A percentile compares a stretch with the other conserved stretches of the same genome.
Conservation (phyloP, 2,329 filamentous ascomycete genomes). For the Arthrobotrys sinensis region DNA sequence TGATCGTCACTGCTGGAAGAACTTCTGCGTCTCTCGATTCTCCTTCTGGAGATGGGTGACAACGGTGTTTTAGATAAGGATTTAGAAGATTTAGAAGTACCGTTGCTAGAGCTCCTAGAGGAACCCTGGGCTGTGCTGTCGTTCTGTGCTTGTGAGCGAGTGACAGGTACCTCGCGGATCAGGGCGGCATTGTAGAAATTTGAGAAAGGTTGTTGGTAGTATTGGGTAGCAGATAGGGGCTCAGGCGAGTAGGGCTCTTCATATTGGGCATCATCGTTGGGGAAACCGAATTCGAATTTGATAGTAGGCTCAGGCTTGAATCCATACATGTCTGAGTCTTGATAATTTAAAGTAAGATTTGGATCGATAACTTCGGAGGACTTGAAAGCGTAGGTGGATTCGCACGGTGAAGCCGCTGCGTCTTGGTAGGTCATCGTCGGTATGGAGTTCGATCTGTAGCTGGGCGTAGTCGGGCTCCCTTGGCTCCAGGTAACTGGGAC, state of each 20-base stretch:
- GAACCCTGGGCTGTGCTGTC: conserved; percentile 29
- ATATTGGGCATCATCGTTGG: conserved; percentile 37
- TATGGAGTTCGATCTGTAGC: conserved; percentile 47
- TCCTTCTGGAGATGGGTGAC: conserved; percentile 41
- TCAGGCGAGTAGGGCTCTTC: conserved; percentile 44
- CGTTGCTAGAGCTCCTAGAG: conserved; percentile 17
- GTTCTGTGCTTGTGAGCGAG: conserved; percentile 47
- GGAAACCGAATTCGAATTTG: conserved; percentile 44
- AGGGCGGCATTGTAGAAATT: conserved; percentile 24
- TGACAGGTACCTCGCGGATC: conserved; percentile 43
- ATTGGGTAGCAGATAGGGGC: conserved; percentile 22
- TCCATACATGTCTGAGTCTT: conserved; percentile 31
- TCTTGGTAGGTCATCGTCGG: conserved; percentile 39
- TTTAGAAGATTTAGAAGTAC: conserved; percentile 22
- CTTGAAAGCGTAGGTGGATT: conserved; percentile 37
- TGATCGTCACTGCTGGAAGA: conserved; percentile 51
- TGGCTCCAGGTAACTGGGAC: conserved; percentile 26
- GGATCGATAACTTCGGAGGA: conserved; percentile 52
- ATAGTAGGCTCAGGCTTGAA: conserved; percentile 26
- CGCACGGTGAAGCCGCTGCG: conserved; percentile 4
- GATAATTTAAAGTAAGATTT: conserved; percentile 51
- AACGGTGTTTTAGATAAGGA: conserved; percentile 29
- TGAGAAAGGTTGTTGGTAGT: conserved; percentile 7
- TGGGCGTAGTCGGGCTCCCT: conserved; percentile 2
- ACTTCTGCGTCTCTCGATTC: conserved; percentile 26